These are phyloP conservation scores for Crithidia expoeki DNA, from an alignment of 208 protist species.

Conservation along the genomic window DNA sequence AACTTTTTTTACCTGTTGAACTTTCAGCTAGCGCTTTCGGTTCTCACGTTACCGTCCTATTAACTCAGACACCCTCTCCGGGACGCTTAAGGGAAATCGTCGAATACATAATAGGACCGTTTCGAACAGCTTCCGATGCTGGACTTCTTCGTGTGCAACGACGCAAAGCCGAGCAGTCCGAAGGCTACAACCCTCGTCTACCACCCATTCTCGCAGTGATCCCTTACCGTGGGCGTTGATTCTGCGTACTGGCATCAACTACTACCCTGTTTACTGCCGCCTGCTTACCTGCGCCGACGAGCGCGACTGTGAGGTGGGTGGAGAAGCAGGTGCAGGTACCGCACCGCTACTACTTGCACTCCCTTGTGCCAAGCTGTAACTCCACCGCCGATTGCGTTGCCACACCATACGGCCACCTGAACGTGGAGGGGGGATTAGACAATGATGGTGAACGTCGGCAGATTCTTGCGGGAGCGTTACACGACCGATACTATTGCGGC, in stretches of 20 bases:
- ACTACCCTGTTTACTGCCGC: slow-evolving; percentile 15
- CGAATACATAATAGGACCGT: no score
- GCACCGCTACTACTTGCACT: slow-evolving; percentile 57
- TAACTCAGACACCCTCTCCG: no score
- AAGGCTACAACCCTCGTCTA: background rate
- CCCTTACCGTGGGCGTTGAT: slow-evolving; percentile 10
- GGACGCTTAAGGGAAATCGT: no score
- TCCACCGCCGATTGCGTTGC: slow-evolving; percentile 33
- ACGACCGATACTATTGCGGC: slow-evolving; percentile 28
- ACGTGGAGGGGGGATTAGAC: slow-evolving; percentile 30
- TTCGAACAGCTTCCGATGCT: no score
- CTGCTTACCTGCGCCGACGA: slow-evolving; percentile 19
- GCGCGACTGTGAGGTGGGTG: slow-evolving; percentile 19
- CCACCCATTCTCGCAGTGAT: background rate
- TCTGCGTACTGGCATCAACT: slow-evolving; percentile 10
- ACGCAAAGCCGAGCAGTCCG: background rate
- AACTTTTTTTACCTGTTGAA: no score
- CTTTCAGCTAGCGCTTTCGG: no score
- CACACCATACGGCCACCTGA: slow-evolving; percentile 53
- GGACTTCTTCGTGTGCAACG: background rate
- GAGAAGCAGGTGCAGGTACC: slow-evolving; percentile 39
- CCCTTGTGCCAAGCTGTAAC: slow-evolving; percentile 26
- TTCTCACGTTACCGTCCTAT: no score
- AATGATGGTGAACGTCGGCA: slow-evolving; percentile 46
- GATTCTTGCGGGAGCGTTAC: slow-evolving; percentile 45